Evolutionary conservation across 306 rosid species (phyloP), one percentile per base, ranked within the genome.

Genomic region (Castanospermum australe): DNA sequence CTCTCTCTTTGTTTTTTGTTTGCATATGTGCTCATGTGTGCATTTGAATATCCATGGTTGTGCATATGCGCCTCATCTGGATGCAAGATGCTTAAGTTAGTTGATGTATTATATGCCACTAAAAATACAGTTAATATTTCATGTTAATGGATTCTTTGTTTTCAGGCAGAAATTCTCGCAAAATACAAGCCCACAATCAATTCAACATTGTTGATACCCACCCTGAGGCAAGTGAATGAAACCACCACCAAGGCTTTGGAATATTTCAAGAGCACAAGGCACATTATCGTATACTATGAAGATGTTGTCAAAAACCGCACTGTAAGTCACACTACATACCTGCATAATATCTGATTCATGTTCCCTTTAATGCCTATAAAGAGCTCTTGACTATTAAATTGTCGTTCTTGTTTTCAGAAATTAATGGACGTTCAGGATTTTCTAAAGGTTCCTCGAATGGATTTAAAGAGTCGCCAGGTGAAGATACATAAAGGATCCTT

Each of bases 121-220:
- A 47, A 71, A 55, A 71, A 55, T 10, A 74, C 22, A n/a, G 33
- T 82, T 52, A 28, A 65, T 24, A 22, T 63, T 62, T 63, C 6
- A 33, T 66, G 70, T 72, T 63, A 32, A 68, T 50, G 35, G n/a
- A 67, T 69, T 73, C 67, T 52, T 69, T 77, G 77, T 30, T 80
- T 90, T 81, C 97, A 93, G 99, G 99, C 99, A 39, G 90, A 86
- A 65, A 86, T 92, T 75, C 97, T 96, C 14, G 96, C 99, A 78
- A 85, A 88, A 74, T 96, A 96, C 97, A 96, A 88, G 81, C 99
- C 99, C 50, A 75, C 52, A n/a, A 67, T 96, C 76, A 93, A 96
- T 75, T 73, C 96, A 65, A 86, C 97, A 1, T 75, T 88, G 57
- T 76, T 96, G 86, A 89, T 91, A 39, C 63, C 72, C 4, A 68